phyloP scores from a whole-genome alignment of 2,329 filamentous ascomycete genomes.

The Ceratocystis cubensis region DNA sequence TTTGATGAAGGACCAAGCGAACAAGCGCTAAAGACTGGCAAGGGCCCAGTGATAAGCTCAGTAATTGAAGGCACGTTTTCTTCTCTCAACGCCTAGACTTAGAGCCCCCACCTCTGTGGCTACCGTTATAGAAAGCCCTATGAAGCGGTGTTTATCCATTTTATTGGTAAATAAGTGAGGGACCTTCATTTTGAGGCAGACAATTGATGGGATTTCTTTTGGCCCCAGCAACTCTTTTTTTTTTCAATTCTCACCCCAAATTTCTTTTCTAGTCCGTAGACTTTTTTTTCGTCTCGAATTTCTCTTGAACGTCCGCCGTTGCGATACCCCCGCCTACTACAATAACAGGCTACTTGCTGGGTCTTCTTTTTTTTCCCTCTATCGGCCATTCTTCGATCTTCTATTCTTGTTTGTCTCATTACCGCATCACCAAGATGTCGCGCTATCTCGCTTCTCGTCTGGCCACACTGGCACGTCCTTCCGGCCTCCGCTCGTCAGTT shows the following conservation, averaged over 20 bases:
- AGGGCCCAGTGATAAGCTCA: neutral
- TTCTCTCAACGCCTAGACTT: neutral
- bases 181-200: slow-evolving; percentile 19
- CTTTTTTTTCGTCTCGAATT: slow-evolving; percentile 16
- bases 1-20: slow-evolving; percentile 20
- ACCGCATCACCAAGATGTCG: slow-evolving; percentile 19
- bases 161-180: slow-evolving; percentile 6
- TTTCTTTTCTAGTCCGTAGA: slow-evolving; percentile 9
- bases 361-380: slow-evolving; percentile 12
- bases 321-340: slow-evolving; percentile 18
- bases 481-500: slow-evolving; percentile 13
- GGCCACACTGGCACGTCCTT: slow-evolving; percentile 19
- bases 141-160: neutral
- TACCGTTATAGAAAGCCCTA: neutral
- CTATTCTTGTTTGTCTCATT: neutral
- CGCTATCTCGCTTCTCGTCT: slow-evolving; percentile 20
- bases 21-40: neutral
- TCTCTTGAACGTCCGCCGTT: slow-evolving; percentile 7
- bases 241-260: slow-evolving; percentile 15
- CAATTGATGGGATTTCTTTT: slow-evolving; percentile 12
- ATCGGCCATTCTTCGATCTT: neutral
- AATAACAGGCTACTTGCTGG: slow-evolving; percentile 6
- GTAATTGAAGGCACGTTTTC: neutral
- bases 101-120: neutral
- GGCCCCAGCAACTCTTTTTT: slow-evolving; percentile 8